Conservation (phyloP, 805 yeast genomes). For the Candida takata region DNA sequence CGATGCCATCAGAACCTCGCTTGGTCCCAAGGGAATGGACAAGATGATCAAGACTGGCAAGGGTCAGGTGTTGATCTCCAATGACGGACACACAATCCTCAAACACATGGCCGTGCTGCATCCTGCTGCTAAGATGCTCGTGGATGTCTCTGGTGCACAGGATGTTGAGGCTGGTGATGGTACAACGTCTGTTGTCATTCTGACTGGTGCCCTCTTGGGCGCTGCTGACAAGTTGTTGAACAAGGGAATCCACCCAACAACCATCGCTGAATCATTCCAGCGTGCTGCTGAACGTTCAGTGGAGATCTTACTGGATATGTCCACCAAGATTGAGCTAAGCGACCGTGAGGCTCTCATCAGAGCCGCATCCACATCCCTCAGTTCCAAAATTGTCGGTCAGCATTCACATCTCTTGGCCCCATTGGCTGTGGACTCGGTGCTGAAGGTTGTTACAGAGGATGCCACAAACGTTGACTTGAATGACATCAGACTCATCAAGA, state of each 20-base stretch:
- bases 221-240: conserved; percentile 89
- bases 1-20: conserved; percentile 85
- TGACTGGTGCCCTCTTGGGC: conserved; percentile 88
- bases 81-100: conserved; percentile 96
- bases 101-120: conserved; percentile 97
- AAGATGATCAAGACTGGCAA: conserved; percentile 93
- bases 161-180: conserved; percentile 99
- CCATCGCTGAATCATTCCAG: conserved; percentile 91
- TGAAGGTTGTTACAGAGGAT: conserved; percentile 59
- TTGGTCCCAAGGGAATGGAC: conserved; percentile 99
- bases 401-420: conserved; percentile 83
- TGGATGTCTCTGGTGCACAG: conserved; percentile 95
- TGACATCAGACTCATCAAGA: conserved; percentile 85
- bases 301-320: conserved; percentile 78
- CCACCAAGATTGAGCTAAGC: conserved; percentile 65
- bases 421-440: conserved; percentile 87
- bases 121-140: conserved; percentile 98
- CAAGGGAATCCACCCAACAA: conserved; percentile 92
- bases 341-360: conserved; percentile 80
- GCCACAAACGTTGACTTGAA: conserved; percentile 73
- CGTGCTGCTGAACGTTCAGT: conserved; percentile 80
- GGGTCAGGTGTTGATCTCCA: conserved; percentile 92
- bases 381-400: conserved; percentile 94
- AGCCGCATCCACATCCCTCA: conserved; percentile 92
- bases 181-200: conserved; percentile 92